phyloP scores from a whole-genome alignment of 805 yeast species.

The Suhomyces faveliae region DNA sequence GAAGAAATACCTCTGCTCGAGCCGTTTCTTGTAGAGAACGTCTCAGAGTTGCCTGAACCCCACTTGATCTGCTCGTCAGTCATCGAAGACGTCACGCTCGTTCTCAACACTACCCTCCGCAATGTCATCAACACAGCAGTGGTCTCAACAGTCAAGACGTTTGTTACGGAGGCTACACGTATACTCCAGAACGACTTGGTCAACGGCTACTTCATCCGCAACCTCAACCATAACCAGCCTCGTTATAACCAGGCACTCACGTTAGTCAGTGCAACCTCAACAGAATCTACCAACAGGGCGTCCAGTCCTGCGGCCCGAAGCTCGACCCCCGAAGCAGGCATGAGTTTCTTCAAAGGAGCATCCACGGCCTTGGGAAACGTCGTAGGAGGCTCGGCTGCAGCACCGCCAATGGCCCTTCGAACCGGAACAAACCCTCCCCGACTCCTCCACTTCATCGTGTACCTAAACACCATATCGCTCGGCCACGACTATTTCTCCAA shows the following conservation, averaged over 20 bases:
- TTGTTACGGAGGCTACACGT: conserved; percentile 54
- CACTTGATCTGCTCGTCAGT: conserved; percentile 76
- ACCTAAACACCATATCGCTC: conserved; percentile 69
- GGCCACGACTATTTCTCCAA: conserved; percentile 58
- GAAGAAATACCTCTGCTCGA: conserved; percentile 49
- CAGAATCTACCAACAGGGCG: conserved; percentile 6
- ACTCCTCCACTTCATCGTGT: conserved; percentile 59
- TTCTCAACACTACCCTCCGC: conserved; percentile 64
- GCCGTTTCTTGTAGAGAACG: neutral
- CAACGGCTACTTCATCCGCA: conserved; percentile 44
- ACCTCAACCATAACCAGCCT: conserved; percentile 40
- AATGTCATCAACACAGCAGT: conserved; percentile 75
- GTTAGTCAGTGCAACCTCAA: conserved; percentile 10
- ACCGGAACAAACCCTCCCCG: conserved; percentile 42
- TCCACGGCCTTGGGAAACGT: conserved; percentile 45
- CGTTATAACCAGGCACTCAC: conserved; percentile 35
- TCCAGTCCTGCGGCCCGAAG: conserved; percentile 29
- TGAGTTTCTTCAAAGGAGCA: conserved; percentile 45
- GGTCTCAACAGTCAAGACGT: conserved; percentile 49
- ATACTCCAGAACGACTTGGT: conserved; percentile 65
- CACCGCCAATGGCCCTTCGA: conserved; percentile 11
- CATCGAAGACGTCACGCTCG: conserved; percentile 78
- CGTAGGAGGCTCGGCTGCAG: conserved; percentile 18
- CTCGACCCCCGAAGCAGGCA: conserved; percentile 31
- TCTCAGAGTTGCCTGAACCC: conserved; percentile 39